phyloP scores from a whole-genome alignment of 2,329 filamentous ascomycete species.

The Bretziella fagacearum region DNA sequence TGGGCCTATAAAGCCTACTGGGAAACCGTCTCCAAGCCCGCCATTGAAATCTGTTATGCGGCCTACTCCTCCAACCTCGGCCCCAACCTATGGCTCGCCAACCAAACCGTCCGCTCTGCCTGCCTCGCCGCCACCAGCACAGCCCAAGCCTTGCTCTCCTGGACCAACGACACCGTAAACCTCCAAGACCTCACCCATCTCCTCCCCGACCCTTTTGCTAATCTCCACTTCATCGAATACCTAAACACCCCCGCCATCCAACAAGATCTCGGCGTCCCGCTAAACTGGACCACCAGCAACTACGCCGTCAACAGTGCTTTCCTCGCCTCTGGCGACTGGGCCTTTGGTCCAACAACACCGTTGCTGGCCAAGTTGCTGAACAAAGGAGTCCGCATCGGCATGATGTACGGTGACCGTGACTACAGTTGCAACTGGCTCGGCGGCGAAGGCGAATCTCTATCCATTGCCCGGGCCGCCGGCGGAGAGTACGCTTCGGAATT shows the following conservation, averaged over 20 bases:
- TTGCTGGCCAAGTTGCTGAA: slow-evolving; percentile 41
- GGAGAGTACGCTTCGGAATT: slow-evolving; percentile 38
- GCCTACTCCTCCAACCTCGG: slow-evolving; percentile 25
- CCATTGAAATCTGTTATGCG: slow-evolving; percentile 1
- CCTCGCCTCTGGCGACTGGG: slow-evolving; percentile 16
- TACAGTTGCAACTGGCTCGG: slow-evolving; percentile 53
- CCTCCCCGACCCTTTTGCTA: slow-evolving; percentile 42
- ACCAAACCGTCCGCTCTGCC: slow-evolving; percentile 16
- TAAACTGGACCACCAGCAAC: slow-evolving; percentile 47
- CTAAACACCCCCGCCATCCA: slow-evolving; percentile 43
- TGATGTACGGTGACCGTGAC: slow-evolving; percentile 53
- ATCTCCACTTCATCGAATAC: slow-evolving; percentile 43
- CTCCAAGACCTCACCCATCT: slow-evolving; percentile 45
- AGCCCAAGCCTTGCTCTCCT: slow-evolving; percentile 23
- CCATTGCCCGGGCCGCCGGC: slow-evolving; percentile 34
- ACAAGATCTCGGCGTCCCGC: slow-evolving; percentile 41
- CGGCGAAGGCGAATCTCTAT: slow-evolving; percentile 55
- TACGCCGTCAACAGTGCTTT: slow-evolving; percentile 43
- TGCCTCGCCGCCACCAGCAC: slow-evolving; percentile 22
- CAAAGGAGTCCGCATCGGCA: slow-evolving; percentile 47
- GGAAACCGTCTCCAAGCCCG: background rate
- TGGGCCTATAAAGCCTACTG: background rate
- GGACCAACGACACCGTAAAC: slow-evolving; percentile 24
- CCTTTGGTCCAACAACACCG: slow-evolving; percentile 19
- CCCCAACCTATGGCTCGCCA: slow-evolving; percentile 25